Evolutionary conservation across 345 rosid genomes (phyloP), one percentile per base, ranked within the genome.

Genomic region (Eucalyptus curtisii): DNA sequence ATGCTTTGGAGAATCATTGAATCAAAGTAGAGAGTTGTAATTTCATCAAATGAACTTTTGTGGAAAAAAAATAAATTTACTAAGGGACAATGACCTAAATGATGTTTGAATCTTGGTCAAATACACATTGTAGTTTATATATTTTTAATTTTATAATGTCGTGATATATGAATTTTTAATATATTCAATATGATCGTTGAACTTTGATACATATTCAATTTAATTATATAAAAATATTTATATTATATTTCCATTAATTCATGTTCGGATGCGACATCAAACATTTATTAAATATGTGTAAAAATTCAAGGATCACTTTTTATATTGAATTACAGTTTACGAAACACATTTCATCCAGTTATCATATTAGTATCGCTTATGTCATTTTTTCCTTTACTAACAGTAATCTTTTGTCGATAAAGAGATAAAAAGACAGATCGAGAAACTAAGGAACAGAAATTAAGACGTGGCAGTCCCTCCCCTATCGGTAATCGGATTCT

Each of bases 331-430:
- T 55, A 22, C 1, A 22, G 4, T 24, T 10, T 22, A 55, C 5
- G 0, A 27, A 22, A 4, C 13, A 4, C 12, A 2, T 50, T 50
- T 0, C 7, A 19, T 0, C 55, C 0, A 0, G 22, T 20, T 50
- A 17, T 8, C 22, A 7, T 17, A 50, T 50, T 0, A 3, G 2
- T 2, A 22, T 20, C 0, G 4, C 0, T 9, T 24, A 5, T 55
- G 30, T 10, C 30, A 10, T 55, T 55, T 55, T 55, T 55, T 5
- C 30, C 7, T 6, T 27, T 6, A 61, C 31, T 12, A 3, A 61
- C 31, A 13, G 31, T 27, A 13, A 27, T 11, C 3, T 25, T 59
- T 59, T 25, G 55, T 12, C 7, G 13, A 27, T 64, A 19, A 64
- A n/a, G 19, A 7, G 33, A 30, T 5, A n/a, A 20, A 53, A 64